Evolutionary conservation across 768 basidiomycete genomes (phyloP).

Genomic region (Fistulinella prunicolor): DNA sequence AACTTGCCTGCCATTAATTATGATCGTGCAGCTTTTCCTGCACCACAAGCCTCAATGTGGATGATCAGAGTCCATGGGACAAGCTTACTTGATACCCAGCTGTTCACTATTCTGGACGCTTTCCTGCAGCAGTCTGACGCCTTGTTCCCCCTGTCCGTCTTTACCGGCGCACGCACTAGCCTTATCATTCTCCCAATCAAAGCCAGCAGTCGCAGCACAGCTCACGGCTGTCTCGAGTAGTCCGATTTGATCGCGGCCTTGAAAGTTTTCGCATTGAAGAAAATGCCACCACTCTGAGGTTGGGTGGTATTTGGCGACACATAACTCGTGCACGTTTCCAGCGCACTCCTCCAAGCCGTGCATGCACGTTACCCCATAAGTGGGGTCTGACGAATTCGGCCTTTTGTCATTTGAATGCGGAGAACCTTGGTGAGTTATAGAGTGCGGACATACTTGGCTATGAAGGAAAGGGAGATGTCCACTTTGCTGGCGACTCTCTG

Average conservation of each 20-base stretch:
- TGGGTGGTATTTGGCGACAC: slow-evolving; percentile 60
- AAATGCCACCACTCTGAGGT: slow-evolving; percentile 77
- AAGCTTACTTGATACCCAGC: slow-evolving; percentile 57
- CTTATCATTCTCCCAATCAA: slow-evolving; percentile 65
- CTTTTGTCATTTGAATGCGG: slow-evolving; percentile 36
- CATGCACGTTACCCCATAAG: slow-evolving; percentile 77
- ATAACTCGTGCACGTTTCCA: slow-evolving; percentile 88
- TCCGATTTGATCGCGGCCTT: slow-evolving; percentile 61
- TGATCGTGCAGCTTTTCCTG: slow-evolving; percentile 85
- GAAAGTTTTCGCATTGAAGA: slow-evolving; percentile 74
- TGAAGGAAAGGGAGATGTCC: slow-evolving; percentile 65
- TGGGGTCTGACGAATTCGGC: slow-evolving; percentile 57
- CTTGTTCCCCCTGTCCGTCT: slow-evolving; percentile 61
- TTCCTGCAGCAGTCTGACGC: slow-evolving; percentile 57
- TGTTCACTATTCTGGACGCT: slow-evolving; percentile 46
- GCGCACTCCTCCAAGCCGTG: slow-evolving; percentile 82
- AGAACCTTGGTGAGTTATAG: slow-evolving; percentile 3
- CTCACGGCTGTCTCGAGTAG: slow-evolving; percentile 55
- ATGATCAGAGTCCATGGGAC: not conserved
- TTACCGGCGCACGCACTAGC: slow-evolving; percentile 58
- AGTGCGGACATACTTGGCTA: slow-evolving; percentile 58
- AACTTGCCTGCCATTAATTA: slow-evolving; percentile 64
- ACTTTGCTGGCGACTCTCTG: slow-evolving; percentile 60
- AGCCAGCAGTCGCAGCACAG: slow-evolving; percentile 61
- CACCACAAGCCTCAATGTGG: slow-evolving; percentile 8